phyloP scores from a whole-genome alignment of 176 grass and related monocot genomes.

The Oryza glumipatula region DNA sequence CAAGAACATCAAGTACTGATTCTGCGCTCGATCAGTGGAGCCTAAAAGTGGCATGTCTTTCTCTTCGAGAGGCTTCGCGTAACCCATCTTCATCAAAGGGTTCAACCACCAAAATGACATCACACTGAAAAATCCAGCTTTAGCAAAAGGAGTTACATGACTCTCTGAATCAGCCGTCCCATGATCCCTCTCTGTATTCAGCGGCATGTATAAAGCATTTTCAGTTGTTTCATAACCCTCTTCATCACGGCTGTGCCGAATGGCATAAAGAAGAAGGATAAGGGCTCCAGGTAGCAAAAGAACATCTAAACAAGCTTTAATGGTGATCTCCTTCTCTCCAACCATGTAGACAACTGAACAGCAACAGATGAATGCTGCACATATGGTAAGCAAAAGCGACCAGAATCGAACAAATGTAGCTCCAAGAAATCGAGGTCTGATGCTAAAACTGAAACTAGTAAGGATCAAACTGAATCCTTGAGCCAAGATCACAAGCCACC shows the following conservation, averaged over 20 bases:
- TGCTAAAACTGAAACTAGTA: conserved; percentile 38
- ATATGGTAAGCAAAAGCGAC: conserved; percentile 29
- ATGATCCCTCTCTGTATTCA: conserved; percentile 43
- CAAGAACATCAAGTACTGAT: conserved; percentile 58
- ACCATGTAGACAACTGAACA: conserved; percentile 56
- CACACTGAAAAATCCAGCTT: conserved; percentile 63
- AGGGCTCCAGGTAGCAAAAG: conserved; percentile 58
- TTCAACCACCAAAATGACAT: conserved; percentile 97
- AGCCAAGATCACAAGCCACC: conserved; percentile 59
- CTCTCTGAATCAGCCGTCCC: conserved; percentile 37
- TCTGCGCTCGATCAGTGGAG: conserved; percentile 54
- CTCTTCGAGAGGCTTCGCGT: conserved; percentile 79
- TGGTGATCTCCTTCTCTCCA: conserved; percentile 37
- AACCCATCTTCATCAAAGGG: conserved; percentile 80
- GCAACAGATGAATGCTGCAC: conserved; percentile 49
- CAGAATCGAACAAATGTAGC: conserved; percentile 33
- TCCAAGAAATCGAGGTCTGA: conserved; percentile 44
- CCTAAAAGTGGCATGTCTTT: conserved; percentile 74
- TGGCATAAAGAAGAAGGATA: conserved; percentile 47
- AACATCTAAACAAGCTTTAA: conserved; percentile 60
- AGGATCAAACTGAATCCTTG: conserved; percentile 55
- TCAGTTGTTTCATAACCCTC: conserved; percentile 23
- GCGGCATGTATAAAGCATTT: conserved; percentile 58
- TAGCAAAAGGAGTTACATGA: conserved; percentile 55
- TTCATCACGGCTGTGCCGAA: conserved; percentile 25